Evolutionary conservation across 352 stramenopile species (phyloP).

Genomic region (Phytophthora constricta): DNA sequence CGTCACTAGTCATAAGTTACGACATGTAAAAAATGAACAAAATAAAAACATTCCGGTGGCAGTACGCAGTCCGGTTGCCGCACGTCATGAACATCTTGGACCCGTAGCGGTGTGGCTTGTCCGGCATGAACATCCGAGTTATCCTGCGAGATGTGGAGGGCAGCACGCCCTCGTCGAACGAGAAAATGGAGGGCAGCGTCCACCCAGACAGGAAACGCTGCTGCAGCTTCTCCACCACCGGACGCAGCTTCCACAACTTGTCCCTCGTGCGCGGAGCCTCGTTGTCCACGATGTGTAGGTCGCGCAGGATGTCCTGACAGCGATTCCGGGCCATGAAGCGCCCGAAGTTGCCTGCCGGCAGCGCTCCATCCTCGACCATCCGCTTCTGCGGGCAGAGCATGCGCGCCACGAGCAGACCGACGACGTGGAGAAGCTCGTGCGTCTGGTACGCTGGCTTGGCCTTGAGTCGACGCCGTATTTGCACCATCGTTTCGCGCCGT

Average conservation of each 20-base stretch:
- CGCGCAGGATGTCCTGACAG: slow-evolving; percentile 12
- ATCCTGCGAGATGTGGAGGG: slow-evolving; percentile 21
- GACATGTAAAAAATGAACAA: background rate
- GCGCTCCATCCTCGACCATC: slow-evolving; percentile 11
- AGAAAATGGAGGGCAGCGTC: slow-evolving; percentile 6
- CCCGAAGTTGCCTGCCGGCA: slow-evolving; percentile 24
- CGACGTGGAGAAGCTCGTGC: slow-evolving; percentile 26
- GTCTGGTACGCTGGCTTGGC: slow-evolving; percentile 11
- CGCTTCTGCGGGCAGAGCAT: slow-evolving; percentile 31
- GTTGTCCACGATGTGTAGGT: slow-evolving; percentile 27
- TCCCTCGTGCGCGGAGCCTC: slow-evolving; percentile 10
- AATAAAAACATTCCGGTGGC: slow-evolving; percentile 8
- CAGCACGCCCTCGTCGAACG: slow-evolving; percentile 35
- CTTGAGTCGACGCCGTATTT: slow-evolving; percentile 18
- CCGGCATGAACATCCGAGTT: slow-evolving; percentile 30
- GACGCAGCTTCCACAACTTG: slow-evolving; percentile 28
- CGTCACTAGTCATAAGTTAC: background rate
- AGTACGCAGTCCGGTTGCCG: slow-evolving; percentile 13
- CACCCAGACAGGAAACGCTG: slow-evolving; percentile 4
- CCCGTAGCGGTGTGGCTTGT: slow-evolving; percentile 30
- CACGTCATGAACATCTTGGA: slow-evolving; percentile 42
- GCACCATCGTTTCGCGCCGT: background rate
- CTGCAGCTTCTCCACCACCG: slow-evolving; percentile 3
- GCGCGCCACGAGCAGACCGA: slow-evolving; percentile 28
- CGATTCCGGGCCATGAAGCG: slow-evolving; percentile 20